Evolutionary conservation across 1,284 basidiomycete species (phyloP).

Genomic region (Schizophyllum commune): DNA sequence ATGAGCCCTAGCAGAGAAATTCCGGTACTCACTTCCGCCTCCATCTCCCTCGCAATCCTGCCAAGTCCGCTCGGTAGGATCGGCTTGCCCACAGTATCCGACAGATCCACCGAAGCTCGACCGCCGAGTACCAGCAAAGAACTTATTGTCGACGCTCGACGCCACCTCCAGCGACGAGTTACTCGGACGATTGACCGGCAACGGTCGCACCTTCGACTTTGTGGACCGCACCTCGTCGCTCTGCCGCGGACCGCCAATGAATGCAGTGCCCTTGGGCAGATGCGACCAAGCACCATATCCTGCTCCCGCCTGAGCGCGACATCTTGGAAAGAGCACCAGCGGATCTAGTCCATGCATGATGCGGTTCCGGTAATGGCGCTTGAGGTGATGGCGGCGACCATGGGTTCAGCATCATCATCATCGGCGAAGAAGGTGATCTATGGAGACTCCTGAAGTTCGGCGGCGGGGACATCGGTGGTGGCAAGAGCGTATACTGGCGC

Average conservation of each 20-base stretch:
- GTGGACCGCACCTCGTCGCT: too few species aligned
- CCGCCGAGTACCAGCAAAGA: conserved; percentile 29
- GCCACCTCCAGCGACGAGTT: conserved; percentile 38
- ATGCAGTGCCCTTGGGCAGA: not conserved
- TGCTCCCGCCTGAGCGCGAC: conserved; percentile 27
- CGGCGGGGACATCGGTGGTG: not conserved
- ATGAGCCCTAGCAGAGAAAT: too few species aligned
- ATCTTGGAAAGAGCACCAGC: not conserved
- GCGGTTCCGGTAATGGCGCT: not conserved
- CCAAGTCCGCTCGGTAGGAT: too few species aligned
- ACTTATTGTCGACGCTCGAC: conserved; percentile 24
- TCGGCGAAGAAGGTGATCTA: not conserved
- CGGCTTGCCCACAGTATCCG: not conserved
- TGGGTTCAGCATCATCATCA: not conserved
- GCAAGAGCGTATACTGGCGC: not conserved
- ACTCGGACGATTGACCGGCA: conserved; percentile 18
- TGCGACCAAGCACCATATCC: conserved; percentile 53
- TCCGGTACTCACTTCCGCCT: too few species aligned
- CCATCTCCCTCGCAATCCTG: too few species aligned
- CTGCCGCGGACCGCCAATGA: not conserved
- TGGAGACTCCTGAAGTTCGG: not conserved
- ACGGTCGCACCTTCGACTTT: not conserved
- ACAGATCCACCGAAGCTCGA: not conserved
- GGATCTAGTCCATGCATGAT: not conserved
- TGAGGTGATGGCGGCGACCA: not conserved